Conservation (phyloP, 768 basidiomycete species). For the Saitozyma sp. region DNA sequence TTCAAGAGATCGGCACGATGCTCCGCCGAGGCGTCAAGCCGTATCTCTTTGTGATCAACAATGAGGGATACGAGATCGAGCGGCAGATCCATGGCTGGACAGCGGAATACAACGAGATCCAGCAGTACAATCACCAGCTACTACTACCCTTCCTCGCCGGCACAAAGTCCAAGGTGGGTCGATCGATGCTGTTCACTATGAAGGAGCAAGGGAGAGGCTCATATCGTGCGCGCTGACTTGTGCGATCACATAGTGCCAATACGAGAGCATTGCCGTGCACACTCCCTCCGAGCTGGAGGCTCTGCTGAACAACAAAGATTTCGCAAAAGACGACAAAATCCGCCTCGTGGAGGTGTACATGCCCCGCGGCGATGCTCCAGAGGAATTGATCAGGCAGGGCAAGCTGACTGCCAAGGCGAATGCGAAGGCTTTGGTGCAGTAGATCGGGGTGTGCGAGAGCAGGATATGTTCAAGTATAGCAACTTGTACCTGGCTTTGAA, state of each 20-base stretch:
- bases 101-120: constrained; percentile 77
- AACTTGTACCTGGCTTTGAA: too few species aligned
- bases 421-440: too few species aligned
- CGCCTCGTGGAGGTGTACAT: constrained; percentile 51
- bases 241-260: constrained; percentile 24
- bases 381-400: constrained; percentile 48
- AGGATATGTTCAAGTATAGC: too few species aligned
- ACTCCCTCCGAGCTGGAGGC: constrained; percentile 67
- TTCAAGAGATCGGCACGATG: constrained; percentile 77
- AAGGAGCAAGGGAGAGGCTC: too few species aligned
- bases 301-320: constrained; percentile 66
- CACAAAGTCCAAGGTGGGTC: constrained; percentile 38
- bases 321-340: constrained; percentile 64
- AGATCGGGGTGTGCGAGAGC: too few species aligned
- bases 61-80: constrained; percentile 77
- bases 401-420: constrained; percentile 50
- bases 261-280: constrained; percentile 65
- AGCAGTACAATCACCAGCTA: constrained; percentile 62
- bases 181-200: too few species aligned
- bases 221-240: constrained; percentile 56
- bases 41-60: constrained; percentile 67
- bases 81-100: constrained; percentile 60
- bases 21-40: constrained; percentile 70
- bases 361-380: constrained; percentile 51
- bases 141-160: constrained; percentile 52